Evolutionary conservation across 495 filamentous ascomycete species (phyloP), one percentile per base, ranked within the genome.

Genomic region (Penicillium crystallinum): DNA sequence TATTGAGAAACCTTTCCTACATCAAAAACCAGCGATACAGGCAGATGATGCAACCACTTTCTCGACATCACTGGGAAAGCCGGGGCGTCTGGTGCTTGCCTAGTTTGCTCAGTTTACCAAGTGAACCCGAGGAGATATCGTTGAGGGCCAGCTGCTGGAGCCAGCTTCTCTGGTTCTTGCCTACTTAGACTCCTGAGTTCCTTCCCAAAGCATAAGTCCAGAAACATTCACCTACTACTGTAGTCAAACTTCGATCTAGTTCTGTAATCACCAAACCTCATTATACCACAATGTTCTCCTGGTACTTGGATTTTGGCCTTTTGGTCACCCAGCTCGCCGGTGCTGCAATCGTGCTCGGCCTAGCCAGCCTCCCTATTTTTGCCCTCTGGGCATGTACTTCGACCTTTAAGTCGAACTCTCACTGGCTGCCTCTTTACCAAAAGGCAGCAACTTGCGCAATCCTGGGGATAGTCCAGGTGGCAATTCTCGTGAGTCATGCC

Each of bases 11-110:
- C 49, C 30, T 52, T 36, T n/a, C 38, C 30, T 52, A 30, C 17
- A n/a, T 49, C 4, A 33, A 34, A 21, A 30, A 37, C 21, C 30
- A 27, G 19, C 49, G 38, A 44, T 52, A 52, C 21, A 44, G 30
- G 39, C 1, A 29, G 15, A 6, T 44, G 17, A 44, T 44, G 41
- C 4, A 11, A 1, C 23, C 4, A 44, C 0, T 27, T 4, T 10
- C 30, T 31, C 30, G 11, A 31, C 11, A 31, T 31, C 11, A 21
- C 18, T 38, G 18, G 8, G 1, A 21, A 0, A 12, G 7, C 11
- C 30, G 9, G 18, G 3, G 41, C 41, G 0, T 17, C n/a, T 44
- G 25, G 41, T 31, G 19, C 15, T 29, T 44, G 23, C 23, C 23
- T 27, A 27, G 23, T 27, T 27, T 7, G 23, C 23, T 7, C 23